Percentiles rank a stretch among this genome's conserved stretches.
These are phyloP conservation scores for Russula sp. DNA, from an alignment of 768 basidiomycete genomes.

Conservation along the genomic window DNA sequence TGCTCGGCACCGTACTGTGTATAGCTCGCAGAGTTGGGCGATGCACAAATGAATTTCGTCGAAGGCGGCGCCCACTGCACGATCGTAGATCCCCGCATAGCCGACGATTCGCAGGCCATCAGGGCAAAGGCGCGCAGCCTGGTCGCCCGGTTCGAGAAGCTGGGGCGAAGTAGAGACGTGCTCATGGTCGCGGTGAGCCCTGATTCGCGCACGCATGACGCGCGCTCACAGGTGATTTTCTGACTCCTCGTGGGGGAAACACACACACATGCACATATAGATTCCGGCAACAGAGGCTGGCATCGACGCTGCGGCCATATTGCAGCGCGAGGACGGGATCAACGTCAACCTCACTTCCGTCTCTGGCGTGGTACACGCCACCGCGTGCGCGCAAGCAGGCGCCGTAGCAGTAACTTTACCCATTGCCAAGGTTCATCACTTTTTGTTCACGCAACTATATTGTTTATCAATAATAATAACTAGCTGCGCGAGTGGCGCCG, in stretches of 20 bases:
- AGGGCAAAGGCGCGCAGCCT: slow-evolving; percentile 37
- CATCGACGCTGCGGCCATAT: slow-evolving; percentile 38
- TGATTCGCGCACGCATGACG: no score
- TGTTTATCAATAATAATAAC: neutral
- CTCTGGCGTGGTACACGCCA: slow-evolving; percentile 46
- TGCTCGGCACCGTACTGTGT: no score
- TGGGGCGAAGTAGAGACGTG: slow-evolving; percentile 33
- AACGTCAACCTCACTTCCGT: slow-evolving; percentile 46
- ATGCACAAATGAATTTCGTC: slow-evolving; percentile 36
- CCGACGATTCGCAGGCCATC: slow-evolving; percentile 34
- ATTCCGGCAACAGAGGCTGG: slow-evolving; percentile 54
- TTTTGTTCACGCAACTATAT: neutral
- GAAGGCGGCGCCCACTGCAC: slow-evolving; percentile 43
- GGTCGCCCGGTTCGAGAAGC: slow-evolving; percentile 34
- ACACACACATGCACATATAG: slow-evolving; percentile 30
- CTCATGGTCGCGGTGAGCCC: slow-evolving; percentile 45
- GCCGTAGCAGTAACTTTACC: slow-evolving; percentile 43
- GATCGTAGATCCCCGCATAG: slow-evolving; percentile 44
- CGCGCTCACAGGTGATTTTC: neutral
- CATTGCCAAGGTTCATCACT: slow-evolving; percentile 43
- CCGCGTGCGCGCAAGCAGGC: slow-evolving; percentile 47
- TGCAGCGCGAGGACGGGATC: slow-evolving; percentile 35
- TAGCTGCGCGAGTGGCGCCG: slow-evolving; percentile 17
- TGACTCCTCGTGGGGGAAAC: neutral
- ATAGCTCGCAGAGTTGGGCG: slow-evolving; percentile 47